phyloP scores from a whole-genome alignment of 1,284 basidiomycete species.

The Rhodotorula glutinis region DNA sequence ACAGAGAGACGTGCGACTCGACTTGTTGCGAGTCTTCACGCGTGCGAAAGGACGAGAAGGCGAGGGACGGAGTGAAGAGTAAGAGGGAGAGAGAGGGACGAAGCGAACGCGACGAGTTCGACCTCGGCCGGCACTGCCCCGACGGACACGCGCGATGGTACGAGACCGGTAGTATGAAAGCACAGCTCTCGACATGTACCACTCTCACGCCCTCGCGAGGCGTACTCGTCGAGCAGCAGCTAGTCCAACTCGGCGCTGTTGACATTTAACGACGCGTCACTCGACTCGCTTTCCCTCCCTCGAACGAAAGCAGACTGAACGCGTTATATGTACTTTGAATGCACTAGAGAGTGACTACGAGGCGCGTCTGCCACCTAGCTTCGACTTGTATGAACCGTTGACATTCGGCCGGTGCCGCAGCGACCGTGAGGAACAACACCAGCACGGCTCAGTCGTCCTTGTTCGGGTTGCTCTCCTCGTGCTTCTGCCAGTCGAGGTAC shows the following conservation, averaged over 20 bases:
- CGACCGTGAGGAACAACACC: too few species aligned
- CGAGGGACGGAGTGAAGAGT: not conserved
- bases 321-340: too few species aligned
- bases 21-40: not conserved
- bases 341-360: too few species aligned
- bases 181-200: not conserved
- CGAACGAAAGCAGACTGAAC: too few species aligned
- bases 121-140: not conserved
- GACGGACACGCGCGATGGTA: not conserved
- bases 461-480: conserved; percentile 30
- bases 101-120: not conserved
- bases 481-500: conserved; percentile 84
- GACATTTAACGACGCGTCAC: too few species aligned
- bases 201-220: not conserved
- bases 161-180: not conserved
- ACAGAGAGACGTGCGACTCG: too few species aligned
- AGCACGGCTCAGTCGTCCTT: conserved; percentile 32
- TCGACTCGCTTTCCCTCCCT: too few species aligned
- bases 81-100: not conserved
- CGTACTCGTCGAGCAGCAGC: not conserved
- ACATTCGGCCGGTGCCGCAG: too few species aligned
- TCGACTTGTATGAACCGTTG: too few species aligned
- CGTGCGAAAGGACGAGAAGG: not conserved
- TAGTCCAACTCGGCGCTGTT: not conserved
- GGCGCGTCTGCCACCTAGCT: too few species aligned